A percentile compares a stretch with the other conserved stretches of the same genome.
phyloP scores from a whole-genome alignment of 805 yeast species.

The Wickerhamomyces subpelliculosus region DNA sequence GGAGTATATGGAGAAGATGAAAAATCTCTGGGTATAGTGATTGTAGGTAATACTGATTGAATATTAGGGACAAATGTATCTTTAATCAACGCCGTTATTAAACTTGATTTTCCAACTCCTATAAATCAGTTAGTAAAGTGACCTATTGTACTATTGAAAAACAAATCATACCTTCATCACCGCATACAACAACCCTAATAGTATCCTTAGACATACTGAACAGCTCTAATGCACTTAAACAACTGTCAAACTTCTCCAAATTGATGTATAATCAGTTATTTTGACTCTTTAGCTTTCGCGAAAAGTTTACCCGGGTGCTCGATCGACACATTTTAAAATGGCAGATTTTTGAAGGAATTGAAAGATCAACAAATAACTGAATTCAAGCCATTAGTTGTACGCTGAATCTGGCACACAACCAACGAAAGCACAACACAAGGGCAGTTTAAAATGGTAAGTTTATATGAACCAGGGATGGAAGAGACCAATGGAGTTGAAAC shows the following conservation, averaged over 20 bases:
- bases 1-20: slow-evolving; percentile 53
- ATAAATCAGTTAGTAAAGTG: slow-evolving; percentile 2
- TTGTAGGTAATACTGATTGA: slow-evolving; percentile 75
- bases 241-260: too few relatives aligned
- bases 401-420: too few relatives aligned
- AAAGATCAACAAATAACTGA: not conserved
- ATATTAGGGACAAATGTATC: slow-evolving; percentile 73
- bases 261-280: too few relatives aligned
- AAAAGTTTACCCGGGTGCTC: not conserved
- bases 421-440: too few relatives aligned
- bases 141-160: too few relatives aligned
- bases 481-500: too few relatives aligned
- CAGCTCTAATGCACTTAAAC: too few relatives aligned
- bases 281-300: too few relatives aligned
- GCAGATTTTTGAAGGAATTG: not conserved
- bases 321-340: not conserved
- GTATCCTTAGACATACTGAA: slow-evolving; percentile 40
- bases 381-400: too few relatives aligned
- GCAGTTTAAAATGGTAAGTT: not conserved
- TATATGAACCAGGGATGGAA: too few relatives aligned
- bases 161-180: slow-evolving; percentile 64
- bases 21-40: slow-evolving; percentile 73
- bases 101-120: slow-evolving; percentile 72
- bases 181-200: slow-evolving; percentile 83
- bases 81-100: slow-evolving; percentile 75